Base-by-base conservation (phyloP, 73 alveolate species). In the Paramecium sexaurelia region DNA sequence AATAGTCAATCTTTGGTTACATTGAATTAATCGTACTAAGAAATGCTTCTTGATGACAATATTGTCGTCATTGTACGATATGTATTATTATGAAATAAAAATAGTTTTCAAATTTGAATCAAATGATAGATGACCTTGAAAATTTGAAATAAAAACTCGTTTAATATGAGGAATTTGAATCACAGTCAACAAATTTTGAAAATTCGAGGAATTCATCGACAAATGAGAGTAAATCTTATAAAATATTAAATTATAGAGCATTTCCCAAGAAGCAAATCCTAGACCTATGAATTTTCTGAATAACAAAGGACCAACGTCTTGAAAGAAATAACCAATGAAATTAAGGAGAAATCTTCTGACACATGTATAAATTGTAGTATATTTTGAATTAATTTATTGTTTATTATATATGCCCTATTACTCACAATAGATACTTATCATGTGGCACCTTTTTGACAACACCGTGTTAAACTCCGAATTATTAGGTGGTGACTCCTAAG, bases 391-490 rank as follows among this genome's bases (percentile, higher is more conserved):
- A 26, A 61, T 61, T 29, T 61, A 26, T 61, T 26, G 43, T 61
- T 26, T 61, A 29, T 61, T 29, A 29, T 61, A 51, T 51, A 15
- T 51, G 67, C 67, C 67, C 67, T 51, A 51, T 61, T 61, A 29
- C 43, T 78, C 90, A 78, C 90, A 78, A 78, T 78, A 78, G 41
- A 78, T 78, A 78, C 55, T 78, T 78, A 78, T 78, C 90, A 61
- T 78, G 90, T 39, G 90, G 90, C 24, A 78, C 90, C 22, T 43
- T 78, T 35, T 78, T 78, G 47, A 41, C 55, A 22, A 78, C 47
- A 43, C 32, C 55, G 9, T 39, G 40, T 29, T 39, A 20, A 19
- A 45, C 29, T n/a, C 90, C 73, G 13, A 26, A 10, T 39, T 24
- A 32, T 78, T 78, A 47, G 24, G 55, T 43, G 6, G 68, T 17